Conservation (phyloP, 495 filamentous ascomycete genomes). For the Tetracladium setigerum region DNA sequence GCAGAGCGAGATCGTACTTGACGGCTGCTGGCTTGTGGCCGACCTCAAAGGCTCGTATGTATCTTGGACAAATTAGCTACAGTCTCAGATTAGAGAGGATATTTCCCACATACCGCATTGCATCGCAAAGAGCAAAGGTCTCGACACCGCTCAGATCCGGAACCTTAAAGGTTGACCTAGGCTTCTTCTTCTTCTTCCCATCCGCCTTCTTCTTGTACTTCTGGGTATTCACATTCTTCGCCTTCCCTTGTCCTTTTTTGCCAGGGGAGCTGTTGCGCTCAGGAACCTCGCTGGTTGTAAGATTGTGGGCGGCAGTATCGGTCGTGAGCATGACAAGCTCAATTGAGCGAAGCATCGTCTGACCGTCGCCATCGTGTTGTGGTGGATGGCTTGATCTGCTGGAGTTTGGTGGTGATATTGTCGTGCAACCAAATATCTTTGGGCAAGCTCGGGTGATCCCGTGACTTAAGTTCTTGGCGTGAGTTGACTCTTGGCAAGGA, state of each 20-base stretch:
- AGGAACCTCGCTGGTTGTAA: background rate
- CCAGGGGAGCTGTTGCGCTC: slow-evolving; percentile 3
- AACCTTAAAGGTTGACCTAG: slow-evolving; percentile 51
- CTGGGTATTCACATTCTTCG: slow-evolving; percentile 29
- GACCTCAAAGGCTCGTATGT: slow-evolving; percentile 87
- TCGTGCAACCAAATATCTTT: background rate
- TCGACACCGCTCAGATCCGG: slow-evolving; percentile 53
- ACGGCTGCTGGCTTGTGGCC: slow-evolving; percentile 59
- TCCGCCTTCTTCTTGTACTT: slow-evolving; percentile 42
- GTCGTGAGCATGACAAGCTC: slow-evolving; percentile 15
- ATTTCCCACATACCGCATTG: slow-evolving; percentile 66
- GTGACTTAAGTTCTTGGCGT: background rate
- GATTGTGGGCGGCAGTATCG: background rate
- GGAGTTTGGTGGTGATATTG: background rate
- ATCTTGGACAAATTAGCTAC: slow-evolving; percentile 44
- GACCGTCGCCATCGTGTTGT: slow-evolving; percentile 18
- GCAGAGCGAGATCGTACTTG: slow-evolving; percentile 86
- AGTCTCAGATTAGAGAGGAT: background rate
- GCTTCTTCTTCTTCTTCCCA: slow-evolving; percentile 58
- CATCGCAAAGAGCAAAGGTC: slow-evolving; percentile 78
- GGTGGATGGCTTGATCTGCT: background rate
- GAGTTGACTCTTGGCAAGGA: background rate
- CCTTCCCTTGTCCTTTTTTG: slow-evolving; percentile 17
- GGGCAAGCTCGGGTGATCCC: background rate
- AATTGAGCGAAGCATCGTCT: slow-evolving; percentile 22